phyloP scores from a whole-genome alignment of 2,329 filamentous ascomycete genomes.

The Fusarium sp. region DNA sequence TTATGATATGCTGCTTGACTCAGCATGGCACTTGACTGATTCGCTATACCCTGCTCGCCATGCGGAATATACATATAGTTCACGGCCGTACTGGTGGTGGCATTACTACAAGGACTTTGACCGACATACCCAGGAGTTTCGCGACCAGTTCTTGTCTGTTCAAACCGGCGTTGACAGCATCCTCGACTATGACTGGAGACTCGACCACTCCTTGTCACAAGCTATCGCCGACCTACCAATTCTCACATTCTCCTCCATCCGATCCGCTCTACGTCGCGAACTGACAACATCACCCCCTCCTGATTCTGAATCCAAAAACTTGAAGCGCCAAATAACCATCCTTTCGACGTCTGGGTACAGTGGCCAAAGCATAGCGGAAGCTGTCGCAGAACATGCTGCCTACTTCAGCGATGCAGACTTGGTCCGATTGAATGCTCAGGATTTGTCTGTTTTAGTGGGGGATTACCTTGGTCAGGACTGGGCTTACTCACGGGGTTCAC shows the following conservation, averaged over 20 bases:
- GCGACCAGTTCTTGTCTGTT: constrained; percentile 51
- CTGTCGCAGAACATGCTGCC: constrained; percentile 75
- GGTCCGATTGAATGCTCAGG: constrained; percentile 77
- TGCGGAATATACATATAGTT: constrained; percentile 54
- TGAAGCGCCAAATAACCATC: constrained; percentile 58
- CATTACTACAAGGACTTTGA: constrained; percentile 57
- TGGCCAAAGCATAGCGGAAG: constrained; percentile 57
- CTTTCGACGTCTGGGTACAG: constrained; percentile 58
- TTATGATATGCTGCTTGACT: constrained; percentile 57
- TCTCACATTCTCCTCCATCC: constrained; percentile 54
- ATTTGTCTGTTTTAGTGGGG: constrained; percentile 78
- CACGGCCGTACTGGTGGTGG: constrained; percentile 60
- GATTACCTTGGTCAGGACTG: constrained; percentile 77
- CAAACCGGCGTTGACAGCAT: constrained; percentile 49
- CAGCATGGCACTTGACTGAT: constrained; percentile 56
- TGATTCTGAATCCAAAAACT: constrained; percentile 52
- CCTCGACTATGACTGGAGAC: constrained; percentile 51
- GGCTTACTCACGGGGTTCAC: constrained; percentile 62
- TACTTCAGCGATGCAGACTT: constrained; percentile 75
- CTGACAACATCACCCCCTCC: constrained; percentile 49
- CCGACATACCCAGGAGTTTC: constrained; percentile 48
- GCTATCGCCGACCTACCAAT: constrained; percentile 55
- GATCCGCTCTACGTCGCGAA: constrained; percentile 51
- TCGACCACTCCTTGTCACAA: constrained; percentile 55
- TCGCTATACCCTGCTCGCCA: constrained; percentile 54